Evolutionary conservation across 805 yeast genomes (phyloP).

Genomic region (Wickerhamiella sorbophila): DNA sequence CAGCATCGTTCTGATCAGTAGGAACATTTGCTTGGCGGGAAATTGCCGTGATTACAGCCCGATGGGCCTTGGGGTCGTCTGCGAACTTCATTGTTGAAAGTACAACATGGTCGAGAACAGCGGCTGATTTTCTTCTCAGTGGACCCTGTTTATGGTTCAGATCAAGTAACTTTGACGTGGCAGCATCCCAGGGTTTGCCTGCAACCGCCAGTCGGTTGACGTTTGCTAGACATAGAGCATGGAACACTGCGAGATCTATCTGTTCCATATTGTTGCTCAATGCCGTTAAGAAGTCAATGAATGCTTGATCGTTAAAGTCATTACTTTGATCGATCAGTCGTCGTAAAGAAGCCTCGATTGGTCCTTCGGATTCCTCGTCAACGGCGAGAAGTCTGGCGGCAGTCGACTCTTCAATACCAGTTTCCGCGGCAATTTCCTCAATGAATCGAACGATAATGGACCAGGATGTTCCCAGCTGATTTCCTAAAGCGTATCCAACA

Average conservation of each 20-base stretch:
- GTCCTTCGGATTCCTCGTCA: constrained; percentile 19
- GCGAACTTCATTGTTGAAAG: constrained; percentile 21
- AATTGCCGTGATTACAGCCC: not conserved
- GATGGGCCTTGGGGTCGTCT: not conserved
- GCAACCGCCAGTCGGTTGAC: constrained; percentile 31
- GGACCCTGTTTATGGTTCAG: constrained; percentile 26
- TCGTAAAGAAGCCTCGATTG: constrained; percentile 40
- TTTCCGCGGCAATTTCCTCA: constrained; percentile 6
- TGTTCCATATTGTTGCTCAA: constrained; percentile 16
- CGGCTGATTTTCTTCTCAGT: constrained; percentile 28
- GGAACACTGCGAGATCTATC: constrained; percentile 29
- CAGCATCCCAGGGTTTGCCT: constrained; percentile 32
- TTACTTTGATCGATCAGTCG: constrained; percentile 50
- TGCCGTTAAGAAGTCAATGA: constrained; percentile 34
- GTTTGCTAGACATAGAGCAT: constrained; percentile 39
- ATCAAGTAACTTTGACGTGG: constrained; percentile 34
- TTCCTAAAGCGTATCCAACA: constrained; percentile 69
- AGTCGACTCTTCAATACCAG: constrained; percentile 1
- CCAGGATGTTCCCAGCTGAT: constrained; percentile 59
- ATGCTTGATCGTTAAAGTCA: constrained; percentile 39
- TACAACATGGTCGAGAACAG: constrained; percentile 39
- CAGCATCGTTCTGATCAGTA: constrained; percentile 29
- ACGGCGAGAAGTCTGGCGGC: constrained; percentile 8
- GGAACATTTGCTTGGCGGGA: not conserved
- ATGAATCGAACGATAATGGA: constrained; percentile 30